Evolutionary conservation across 768 basidiomycete species (phyloP), one percentile per base, ranked within the genome.

Genomic region (Phanerodontia chrysosporium): DNA sequence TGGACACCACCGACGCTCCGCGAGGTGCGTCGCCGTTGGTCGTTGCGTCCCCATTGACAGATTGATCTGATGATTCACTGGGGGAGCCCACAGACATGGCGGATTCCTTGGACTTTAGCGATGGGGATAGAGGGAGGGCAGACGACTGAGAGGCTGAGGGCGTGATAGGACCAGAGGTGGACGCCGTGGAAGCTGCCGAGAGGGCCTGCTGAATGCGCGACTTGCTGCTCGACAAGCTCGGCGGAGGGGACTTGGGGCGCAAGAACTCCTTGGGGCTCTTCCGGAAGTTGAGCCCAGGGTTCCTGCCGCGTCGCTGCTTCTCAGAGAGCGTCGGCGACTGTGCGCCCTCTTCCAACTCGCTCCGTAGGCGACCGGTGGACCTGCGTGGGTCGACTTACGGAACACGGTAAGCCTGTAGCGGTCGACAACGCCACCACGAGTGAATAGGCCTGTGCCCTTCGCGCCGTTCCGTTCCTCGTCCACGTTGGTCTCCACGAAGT

Each of bases 361-460:
- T 89, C 62, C 81, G 70, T 25, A 82, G 84, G 24, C 83, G 78
- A 6, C 76, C 69, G n/a, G 24, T 55, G 16, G 75, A 65, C 13
- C 80, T 76, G 51, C 80, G 75, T 4, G 88, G 84, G 86, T 88
- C 14, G 87, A 85, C 70, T 92, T 93, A 56, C 91, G 82, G 81
- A 93, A 93, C 22, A 93, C 91, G 16, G 89, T 85, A 55, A 96
- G 76, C 58, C 84, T 80, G 69, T 95, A 96, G 55, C 89, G 81
- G 70, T 96, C 93, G 53, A 94, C 91, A 49, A 95, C 90, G 6
- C 93, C 93, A 5, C 93, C 93, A n/a, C 92, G 85, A 45, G 93
- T 88, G 68, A 94, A 95, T 39, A 95, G 79, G 67, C 87, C 94
- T 21, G 84, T 83, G 7, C 85, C 91, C 67, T 86, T 85, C 25